Percentiles rank a stretch among this genome's conserved stretches.
Conservation (phyloP, 1,284 basidiomycete genomes). For the Rhodotorula sp. region DNA sequence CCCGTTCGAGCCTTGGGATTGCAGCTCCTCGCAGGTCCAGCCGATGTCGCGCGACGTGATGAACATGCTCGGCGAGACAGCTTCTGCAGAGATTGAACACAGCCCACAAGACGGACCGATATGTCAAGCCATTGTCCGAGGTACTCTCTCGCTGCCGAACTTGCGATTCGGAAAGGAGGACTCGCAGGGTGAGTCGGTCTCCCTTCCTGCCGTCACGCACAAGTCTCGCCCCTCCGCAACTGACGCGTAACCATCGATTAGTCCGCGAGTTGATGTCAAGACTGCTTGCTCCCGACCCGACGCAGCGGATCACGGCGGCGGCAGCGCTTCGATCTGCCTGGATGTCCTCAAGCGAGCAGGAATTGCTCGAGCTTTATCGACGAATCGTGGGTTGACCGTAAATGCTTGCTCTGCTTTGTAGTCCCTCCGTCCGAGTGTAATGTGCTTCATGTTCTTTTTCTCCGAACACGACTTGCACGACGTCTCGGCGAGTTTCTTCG, state of each 20-base stretch:
- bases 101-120: constrained; percentile 7
- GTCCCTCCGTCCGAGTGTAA: background rate
- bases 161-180: constrained; percentile 14
- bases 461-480: background rate
- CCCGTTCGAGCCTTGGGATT: constrained; percentile 21
- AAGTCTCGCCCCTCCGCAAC: too few relatives aligned
- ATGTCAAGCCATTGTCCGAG: constrained; percentile 6
- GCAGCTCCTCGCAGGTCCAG: background rate
- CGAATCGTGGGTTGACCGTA: constrained; percentile 1
- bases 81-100: constrained; percentile 1
- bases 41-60: background rate
- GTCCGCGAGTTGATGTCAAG: constrained; percentile 5
- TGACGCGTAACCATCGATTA: background rate
- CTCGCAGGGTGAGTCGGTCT: background rate
- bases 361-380: constrained; percentile 11
- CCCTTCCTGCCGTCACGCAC: too few relatives aligned
- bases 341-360: constrained; percentile 5
- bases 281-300: constrained; percentile 11
- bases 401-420: background rate
- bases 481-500: background rate
- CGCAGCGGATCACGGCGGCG: background rate
- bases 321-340: constrained; percentile 4
- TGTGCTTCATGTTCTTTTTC: background rate
- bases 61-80: constrained; percentile 9
- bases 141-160: constrained; percentile 3